Evolutionary conservation across 1,284 basidiomycete species (phyloP), one percentile per base, ranked within the genome.

Genomic region (Malassezia vespertilionis): DNA sequence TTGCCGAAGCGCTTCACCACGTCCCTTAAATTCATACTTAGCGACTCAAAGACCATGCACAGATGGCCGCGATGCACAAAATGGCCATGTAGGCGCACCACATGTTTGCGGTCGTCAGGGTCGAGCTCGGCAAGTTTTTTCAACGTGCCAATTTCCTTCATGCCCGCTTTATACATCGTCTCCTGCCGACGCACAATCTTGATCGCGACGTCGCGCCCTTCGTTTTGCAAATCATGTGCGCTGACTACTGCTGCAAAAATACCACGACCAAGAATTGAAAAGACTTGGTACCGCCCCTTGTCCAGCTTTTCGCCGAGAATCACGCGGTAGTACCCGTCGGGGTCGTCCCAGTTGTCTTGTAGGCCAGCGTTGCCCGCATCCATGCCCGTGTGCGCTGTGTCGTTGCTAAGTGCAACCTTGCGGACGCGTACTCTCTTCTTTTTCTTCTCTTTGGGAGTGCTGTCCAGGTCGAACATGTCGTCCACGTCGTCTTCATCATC

Each of bases 1-100:
- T 96, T 96, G 44, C 93, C 93, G 69, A 96, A 97, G n/a, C 89
- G 82, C 71, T 96, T 96, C 46, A 97, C 84, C 17, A 97, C 87
- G 52, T 97, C 91, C 53, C 93, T 84, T 21, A 99, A 77, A 68
- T 99, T 97, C 87, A 97, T 93, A 65, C 88, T 57, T 10, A 40
- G 41, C 30, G 80, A 83, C 72, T 99, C 93, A 54, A 96, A 97
- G 6, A 99, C 93, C 43, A 99, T 77, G 65, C 91, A 97, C 5
- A 96, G 75, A 72, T 99, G 93, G 0, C 91, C 90, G 33, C 88
- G 82, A 71, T 96, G 89, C 71, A 96, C 91, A 72, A 99, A 99
- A 3, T 86, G 89, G 43, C 86, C 76, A 58, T 91, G 84, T 32
- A 97, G 75, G 11, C 88, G 80, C 14, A 97, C 83, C 21, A 97